Evolutionary conservation across 2,329 filamentous ascomycete genomes (phyloP), one percentile per base, ranked within the genome.

Genomic region (Cladophialophora exuberans): DNA sequence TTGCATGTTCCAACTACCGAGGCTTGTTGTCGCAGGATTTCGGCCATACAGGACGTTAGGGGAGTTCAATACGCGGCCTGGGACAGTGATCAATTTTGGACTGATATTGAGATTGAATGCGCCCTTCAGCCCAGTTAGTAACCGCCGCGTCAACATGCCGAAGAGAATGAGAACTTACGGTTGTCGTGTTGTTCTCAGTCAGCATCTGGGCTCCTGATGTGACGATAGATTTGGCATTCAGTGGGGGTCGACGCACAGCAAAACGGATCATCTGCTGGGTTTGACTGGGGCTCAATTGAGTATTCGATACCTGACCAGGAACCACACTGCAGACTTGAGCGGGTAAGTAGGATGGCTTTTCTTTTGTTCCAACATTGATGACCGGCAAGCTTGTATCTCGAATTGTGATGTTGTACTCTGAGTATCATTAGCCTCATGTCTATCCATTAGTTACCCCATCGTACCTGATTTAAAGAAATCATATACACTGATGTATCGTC

Each of bases 1-100:
- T 0, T 62, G 70, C 76, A 93, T 81, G 64, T 91, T 90, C 89
- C 89, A 94, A 1, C 79, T 77, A 0, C 86, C 88, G n/a, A 73
- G 71, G 1, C 52, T 59, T 0, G 80, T 72, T 1, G 46, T 54
- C 46, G 62, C 53, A 5, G 60, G 67, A 13, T 36, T 59, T 4
- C 33, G 28, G 10, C 67, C 58, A 65, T 96, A 96, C 1, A 73
- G 68, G 23, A 96, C 72, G 0, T 61, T 64, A 0, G 90, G 90
- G 0, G 82, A 66, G 0, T 64, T 36, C 0, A 96, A 78, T 35
- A 93, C 80, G 4, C 91, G 84, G 1, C 83, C 92, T 1, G 78
- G 76, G 0, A 96, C 88, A 0, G 87, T 88, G 28, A 96, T 75
- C 28, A 96, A 77, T 1, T 76, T 70, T 10, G 80, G 79, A 5